phyloP scores from a whole-genome alignment of 1,284 basidiomycete species.

The Pholiota adiposa region DNA sequence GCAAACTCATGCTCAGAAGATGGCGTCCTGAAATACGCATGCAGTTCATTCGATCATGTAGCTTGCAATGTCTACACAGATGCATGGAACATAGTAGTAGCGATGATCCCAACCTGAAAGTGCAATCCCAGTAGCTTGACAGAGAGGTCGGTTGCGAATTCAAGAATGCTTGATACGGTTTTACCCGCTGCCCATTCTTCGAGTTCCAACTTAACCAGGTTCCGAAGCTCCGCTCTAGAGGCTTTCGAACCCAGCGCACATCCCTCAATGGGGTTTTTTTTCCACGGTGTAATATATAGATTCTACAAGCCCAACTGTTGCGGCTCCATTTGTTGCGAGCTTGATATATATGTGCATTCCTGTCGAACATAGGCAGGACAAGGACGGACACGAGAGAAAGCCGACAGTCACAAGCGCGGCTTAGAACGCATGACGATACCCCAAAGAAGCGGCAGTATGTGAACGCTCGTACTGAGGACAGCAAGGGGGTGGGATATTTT shows the following conservation, averaged over 20 bases:
- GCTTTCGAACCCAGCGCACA: neutral
- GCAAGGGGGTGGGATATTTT: constrained; percentile 12
- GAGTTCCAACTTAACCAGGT: neutral
- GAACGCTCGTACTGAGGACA: constrained; percentile 10
- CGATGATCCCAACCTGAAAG: neutral
- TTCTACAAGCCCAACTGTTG: neutral
- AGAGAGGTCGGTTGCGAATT: neutral
- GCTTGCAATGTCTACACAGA: neutral
- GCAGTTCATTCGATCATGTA: neutral
- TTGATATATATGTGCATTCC: neutral
- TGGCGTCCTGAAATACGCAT: neutral
- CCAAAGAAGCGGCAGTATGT: constrained; percentile 11
- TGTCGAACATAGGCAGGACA: neutral
- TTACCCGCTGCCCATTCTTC: neutral
- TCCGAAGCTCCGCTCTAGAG: neutral
- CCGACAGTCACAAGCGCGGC: constrained; percentile 6
- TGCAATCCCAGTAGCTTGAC: neutral
- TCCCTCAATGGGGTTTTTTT: neutral
- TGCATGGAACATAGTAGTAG: neutral
- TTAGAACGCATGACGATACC: constrained; percentile 9
- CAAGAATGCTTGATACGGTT: neutral
- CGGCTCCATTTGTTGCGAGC: neutral
- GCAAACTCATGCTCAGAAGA: neutral
- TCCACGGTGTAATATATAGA: neutral
- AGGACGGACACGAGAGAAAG: neutral